phyloP scores from a whole-genome alignment of 176 grass and related monocot species.

The Eragrostis nindensis region DNA sequence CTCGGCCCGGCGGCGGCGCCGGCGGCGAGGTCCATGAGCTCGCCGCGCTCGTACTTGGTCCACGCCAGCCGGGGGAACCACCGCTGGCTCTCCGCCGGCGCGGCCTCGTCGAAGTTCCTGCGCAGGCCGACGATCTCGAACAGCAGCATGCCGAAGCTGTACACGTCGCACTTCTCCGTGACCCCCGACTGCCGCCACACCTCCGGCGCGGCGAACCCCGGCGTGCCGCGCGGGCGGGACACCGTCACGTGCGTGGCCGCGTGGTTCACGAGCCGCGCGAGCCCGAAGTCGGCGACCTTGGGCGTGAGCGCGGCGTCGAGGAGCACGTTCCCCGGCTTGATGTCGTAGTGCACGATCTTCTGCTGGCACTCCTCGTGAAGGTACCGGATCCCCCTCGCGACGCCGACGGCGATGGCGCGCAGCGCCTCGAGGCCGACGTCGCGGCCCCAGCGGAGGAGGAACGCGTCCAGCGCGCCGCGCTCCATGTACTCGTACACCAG shows the following conservation, averaged over 20 bases:
- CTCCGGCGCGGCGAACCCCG: conserved; percentile 46
- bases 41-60: conserved; percentile 6
- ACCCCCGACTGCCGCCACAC: conserved; percentile 27
- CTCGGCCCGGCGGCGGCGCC: not conserved
- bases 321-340: conserved; percentile 56
- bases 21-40: not conserved
- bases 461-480: conserved; percentile 36
- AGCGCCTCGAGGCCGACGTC: not conserved
- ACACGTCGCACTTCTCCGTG: conserved; percentile 56
- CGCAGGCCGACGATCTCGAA: conserved; percentile 44
- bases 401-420: conserved; percentile 37
- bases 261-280: conserved; percentile 35
- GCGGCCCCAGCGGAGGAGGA: conserved; percentile 15
- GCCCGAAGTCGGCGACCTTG: conserved; percentile 61
- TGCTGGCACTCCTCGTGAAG: conserved; percentile 56
- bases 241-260: not conserved
- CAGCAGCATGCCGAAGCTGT: conserved; percentile 55
- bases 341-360: conserved; percentile 59
- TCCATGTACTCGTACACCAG: conserved; percentile 58
- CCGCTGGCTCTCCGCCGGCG: not conserved
- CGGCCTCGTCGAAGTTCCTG: conserved; percentile 33
- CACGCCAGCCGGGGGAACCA: conserved; percentile 38
- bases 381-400: conserved; percentile 43
- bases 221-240: conserved; percentile 37
- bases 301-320: conserved; percentile 32